Evolutionary conservation across 495 filamentous ascomycete species (phyloP), one percentile per base, ranked within the genome.

Genomic region (Hamigera avellanea): DNA sequence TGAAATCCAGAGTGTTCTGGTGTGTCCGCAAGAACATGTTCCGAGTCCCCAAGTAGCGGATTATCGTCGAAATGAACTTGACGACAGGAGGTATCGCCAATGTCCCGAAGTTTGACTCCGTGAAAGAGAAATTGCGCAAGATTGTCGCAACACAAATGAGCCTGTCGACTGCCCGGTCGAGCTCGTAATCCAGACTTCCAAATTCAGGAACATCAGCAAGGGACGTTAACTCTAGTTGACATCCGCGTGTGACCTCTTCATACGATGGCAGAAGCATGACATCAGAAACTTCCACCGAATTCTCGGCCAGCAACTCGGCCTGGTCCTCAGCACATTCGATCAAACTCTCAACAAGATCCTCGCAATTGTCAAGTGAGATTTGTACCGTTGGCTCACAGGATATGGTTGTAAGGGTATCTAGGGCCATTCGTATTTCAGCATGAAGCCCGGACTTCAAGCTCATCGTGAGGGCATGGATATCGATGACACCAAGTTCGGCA

Each of bases 61-160:
- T 89, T 21, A 86, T 72, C 14, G 75, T 73, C 16, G 83, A 82
- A 28, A 93, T 58, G 48, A 93, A 87, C 35, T 81, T 78, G 42
- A 95, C 67, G 18, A 95, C 79, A 3, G 68, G 59, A 25, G 84
- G 69, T 14, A 81, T 80, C 1, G 84, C 80, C 8, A 98, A 72
- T 0, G 72, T 52, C 2, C 51, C 51, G 42, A 85, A 81, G 43
- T 94, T 95, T 9, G 67, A 61, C 37, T 87, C 82, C 48, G 64
- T 67, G 50, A 93, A 95, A 0, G 91, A 95, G 13, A 95, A 73
- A 45, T 98, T 98, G 32, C 91, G 81, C 21, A 98, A 57, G 38
- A 95, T 86, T 1, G 87, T 94, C 6, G 86, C 93, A 39, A 95
- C 83, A 50, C 86, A 89, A 25, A 96, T 77, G 14, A 98, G 58